Evolutionary conservation across 2,329 filamentous ascomycete species (phyloP).

Genomic region (Aureobasidium sp.): DNA sequence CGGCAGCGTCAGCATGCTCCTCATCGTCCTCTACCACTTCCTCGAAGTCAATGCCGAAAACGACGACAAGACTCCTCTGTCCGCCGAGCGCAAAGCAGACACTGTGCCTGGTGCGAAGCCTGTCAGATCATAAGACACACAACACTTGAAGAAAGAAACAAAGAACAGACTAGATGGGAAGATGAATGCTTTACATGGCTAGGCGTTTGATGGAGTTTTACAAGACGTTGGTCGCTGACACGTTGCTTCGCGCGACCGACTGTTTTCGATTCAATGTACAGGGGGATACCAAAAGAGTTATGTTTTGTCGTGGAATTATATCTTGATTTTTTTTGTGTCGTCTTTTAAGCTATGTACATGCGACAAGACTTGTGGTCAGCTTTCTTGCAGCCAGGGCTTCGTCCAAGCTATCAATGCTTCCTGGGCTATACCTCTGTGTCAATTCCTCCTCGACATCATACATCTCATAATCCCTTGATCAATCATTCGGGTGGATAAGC

Average conservation of each 20-base stretch:
- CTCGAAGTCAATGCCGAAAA: constrained; percentile 84
- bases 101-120: constrained; percentile 24
- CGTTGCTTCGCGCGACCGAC: background rate
- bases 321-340: background rate
- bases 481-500: background rate
- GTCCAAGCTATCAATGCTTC: background rate
- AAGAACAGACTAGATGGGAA: background rate
- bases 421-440: background rate
- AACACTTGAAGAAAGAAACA: too few species aligned
- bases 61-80: constrained; percentile 25
- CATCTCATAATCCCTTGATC: background rate
- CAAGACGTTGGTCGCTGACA: background rate
- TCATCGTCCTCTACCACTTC: constrained; percentile 94
- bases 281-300: background rate
- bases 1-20: constrained; percentile 78
- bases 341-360: background rate
- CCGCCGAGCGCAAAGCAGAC: constrained; percentile 28
- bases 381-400: background rate
- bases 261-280: background rate
- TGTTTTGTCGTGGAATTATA: background rate
- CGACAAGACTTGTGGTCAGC: background rate
- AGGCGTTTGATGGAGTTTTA: background rate
- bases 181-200: background rate
- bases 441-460: background rate
- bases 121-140: background rate